These are phyloP conservation scores for Aspergillus arachidicola DNA, from an alignment of 2,329 filamentous ascomycete genomes.

Conservation along the genomic window DNA sequence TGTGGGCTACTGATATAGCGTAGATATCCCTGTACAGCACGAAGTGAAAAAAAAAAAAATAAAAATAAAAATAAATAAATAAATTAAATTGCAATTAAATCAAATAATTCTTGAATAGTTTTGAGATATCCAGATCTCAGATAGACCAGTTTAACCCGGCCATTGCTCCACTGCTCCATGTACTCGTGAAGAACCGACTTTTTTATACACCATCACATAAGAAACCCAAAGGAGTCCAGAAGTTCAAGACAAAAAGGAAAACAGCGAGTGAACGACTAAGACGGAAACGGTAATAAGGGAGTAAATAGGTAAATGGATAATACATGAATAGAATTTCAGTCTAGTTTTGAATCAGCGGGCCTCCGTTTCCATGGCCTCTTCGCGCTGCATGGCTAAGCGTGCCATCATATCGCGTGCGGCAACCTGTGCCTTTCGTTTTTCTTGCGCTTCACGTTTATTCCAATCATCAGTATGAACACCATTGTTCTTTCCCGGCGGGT, in stretches of 20 bases:
- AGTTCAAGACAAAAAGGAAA: not conserved
- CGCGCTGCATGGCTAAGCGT: constrained; percentile 41
- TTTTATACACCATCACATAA: not conserved
- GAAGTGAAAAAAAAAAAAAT: not conserved
- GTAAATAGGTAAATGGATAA: constrained; percentile 10
- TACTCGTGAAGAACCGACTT: not conserved
- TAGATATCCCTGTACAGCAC: not conserved
- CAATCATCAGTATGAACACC: not conserved
- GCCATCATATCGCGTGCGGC: constrained; percentile 38
- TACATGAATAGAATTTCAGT: constrained; percentile 17
- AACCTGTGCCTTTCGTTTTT: constrained; percentile 37
- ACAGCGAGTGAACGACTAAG: not conserved
- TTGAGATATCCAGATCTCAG: constrained; percentile 1
- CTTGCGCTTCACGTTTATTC: constrained; percentile 18
- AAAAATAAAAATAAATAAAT: not conserved
- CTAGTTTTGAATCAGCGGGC: constrained; percentile 20
- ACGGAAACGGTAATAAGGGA: not conserved
- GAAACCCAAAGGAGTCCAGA: not conserved
- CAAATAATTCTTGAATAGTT: not conserved
- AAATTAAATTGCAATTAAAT: not conserved
- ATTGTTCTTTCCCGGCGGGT: constrained; percentile 7
- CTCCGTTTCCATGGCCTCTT: constrained; percentile 42
- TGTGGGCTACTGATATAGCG: not conserved
- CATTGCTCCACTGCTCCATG: not conserved
- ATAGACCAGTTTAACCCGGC: not conserved